Conservation (phyloP, 2,329 filamentous ascomycete genomes). For the Botrytis cinerea region DNA sequence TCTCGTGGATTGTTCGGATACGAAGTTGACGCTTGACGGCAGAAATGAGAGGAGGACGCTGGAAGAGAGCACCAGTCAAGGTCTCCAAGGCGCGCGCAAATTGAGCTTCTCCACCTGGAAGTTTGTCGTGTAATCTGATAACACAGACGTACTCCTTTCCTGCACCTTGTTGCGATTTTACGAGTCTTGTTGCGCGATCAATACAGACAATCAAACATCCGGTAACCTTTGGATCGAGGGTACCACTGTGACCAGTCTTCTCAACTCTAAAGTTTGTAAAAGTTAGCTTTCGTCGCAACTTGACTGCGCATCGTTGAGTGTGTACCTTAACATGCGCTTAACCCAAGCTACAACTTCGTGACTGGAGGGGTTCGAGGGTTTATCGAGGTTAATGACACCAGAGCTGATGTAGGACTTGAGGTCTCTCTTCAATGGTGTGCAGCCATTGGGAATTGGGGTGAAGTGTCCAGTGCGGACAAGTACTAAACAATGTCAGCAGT, state of each 20-base stretch:
- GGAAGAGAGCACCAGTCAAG: constrained; percentile 93
- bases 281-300: constrained; percentile 22
- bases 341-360: constrained; percentile 99
- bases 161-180: constrained; percentile 98
- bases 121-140: constrained; percentile 91
- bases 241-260: constrained; percentile 98
- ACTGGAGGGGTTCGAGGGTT: constrained; percentile 94
- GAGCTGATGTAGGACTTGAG: constrained; percentile 96
- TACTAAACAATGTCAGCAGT: constrained; percentile 54
- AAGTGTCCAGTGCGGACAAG: constrained; percentile 94
- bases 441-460: constrained; percentile 92
- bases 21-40: constrained; percentile 98
- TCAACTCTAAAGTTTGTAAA: constrained; percentile 63
- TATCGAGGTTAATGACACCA: constrained; percentile 97
- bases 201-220: constrained; percentile 94
- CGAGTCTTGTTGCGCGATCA: constrained; percentile 93
- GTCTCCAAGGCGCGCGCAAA: constrained; percentile 94
- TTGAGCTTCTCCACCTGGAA: constrained; percentile 89
- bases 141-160: constrained; percentile 99
- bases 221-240: constrained; percentile 96
- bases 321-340: constrained; percentile 90
- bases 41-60: constrained; percentile 94
- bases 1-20: constrained; percentile 97
- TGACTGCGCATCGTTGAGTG: constrained; percentile 23
- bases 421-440: constrained; percentile 87